Evolutionary conservation across 2,329 filamentous ascomycete species (phyloP).

Genomic region (Lecanicillium sp.): DNA sequence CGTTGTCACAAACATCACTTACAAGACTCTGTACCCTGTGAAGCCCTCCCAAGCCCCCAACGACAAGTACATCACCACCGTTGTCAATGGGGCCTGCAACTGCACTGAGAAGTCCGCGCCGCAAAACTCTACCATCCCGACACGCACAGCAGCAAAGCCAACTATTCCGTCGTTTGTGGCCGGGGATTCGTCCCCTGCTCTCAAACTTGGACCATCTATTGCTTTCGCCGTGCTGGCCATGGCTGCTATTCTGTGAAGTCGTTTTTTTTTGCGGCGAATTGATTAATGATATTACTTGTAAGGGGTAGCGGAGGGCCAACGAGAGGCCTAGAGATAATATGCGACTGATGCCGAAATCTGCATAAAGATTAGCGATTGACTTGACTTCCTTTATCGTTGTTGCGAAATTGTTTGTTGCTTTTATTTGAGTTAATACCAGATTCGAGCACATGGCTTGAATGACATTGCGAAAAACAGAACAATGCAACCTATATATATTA

Average conservation of each 20-base stretch:
- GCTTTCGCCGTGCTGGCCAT: conserved; percentile 7
- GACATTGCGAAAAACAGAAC: too few relatives aligned
- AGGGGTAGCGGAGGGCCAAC: too few relatives aligned
- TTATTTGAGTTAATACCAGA: too few relatives aligned
- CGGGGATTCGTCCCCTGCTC: background rate
- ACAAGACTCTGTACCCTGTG: conserved; percentile 6
- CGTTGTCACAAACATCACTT: conserved; percentile 6
- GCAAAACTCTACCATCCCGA: background rate
- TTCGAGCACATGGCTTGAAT: too few relatives aligned
- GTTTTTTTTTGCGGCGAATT: conserved; percentile 2
- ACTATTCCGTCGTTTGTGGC: background rate
- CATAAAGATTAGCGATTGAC: too few relatives aligned
- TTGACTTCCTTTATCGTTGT: too few relatives aligned
- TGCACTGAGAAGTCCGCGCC: conserved; percentile 1
- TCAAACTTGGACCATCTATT: conserved; percentile 2
- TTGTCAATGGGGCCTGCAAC: conserved; percentile 6
- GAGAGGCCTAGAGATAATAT: too few relatives aligned
- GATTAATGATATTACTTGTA: too few relatives aligned
- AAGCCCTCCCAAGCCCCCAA: conserved; percentile 2
- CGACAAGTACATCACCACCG: conserved; percentile 2
- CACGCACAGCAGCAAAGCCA: background rate
- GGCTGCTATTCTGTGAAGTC: conserved; percentile 5
- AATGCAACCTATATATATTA: background rate
- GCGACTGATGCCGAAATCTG: too few relatives aligned
- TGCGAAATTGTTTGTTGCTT: too few relatives aligned